Conservation (phyloP, 768 basidiomycete genomes). For the Amanita jacksonii region DNA sequence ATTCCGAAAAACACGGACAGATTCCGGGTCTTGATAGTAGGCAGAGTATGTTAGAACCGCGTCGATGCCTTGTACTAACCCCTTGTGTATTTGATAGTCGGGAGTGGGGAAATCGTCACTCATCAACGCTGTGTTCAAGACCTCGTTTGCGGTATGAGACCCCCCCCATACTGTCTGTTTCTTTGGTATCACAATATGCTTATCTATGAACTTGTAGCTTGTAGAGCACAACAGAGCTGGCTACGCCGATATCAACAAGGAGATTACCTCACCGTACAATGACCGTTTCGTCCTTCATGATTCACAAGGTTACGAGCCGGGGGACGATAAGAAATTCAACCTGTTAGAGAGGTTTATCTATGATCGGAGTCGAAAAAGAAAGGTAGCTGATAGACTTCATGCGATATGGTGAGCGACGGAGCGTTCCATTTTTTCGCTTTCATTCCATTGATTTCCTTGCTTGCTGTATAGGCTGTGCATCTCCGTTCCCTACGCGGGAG, state of each 20-base stretch:
- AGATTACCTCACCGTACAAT: slow-evolving; percentile 15
- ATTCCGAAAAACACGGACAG: slow-evolving; percentile 10
- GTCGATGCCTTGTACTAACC: not conserved
- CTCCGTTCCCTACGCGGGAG: slow-evolving; percentile 13
- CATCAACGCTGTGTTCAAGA: slow-evolving; percentile 18
- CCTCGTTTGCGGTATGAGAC: slow-evolving; percentile 9
- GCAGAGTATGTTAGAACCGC: slow-evolving; percentile 13
- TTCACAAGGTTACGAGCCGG: slow-evolving; percentile 21
- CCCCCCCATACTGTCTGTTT: not conserved
- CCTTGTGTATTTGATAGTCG: slow-evolving; percentile 11
- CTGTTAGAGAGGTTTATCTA: slow-evolving; percentile 17
- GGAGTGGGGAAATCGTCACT: slow-evolving; percentile 25
- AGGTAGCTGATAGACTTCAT: slow-evolving; percentile 14
- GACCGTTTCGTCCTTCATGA: slow-evolving; percentile 22
- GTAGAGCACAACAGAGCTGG: slow-evolving; percentile 16
- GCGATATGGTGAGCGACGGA: slow-evolving; percentile 18
- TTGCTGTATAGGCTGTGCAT: slow-evolving; percentile 17
- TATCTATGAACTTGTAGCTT: slow-evolving; percentile 9
- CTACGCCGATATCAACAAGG: slow-evolving; percentile 16
- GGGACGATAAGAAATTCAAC: slow-evolving; percentile 16
- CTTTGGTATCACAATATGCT: not conserved
- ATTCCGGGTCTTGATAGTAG: slow-evolving; percentile 14
- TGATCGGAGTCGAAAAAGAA: slow-evolving; percentile 2
- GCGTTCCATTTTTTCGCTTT: not conserved
- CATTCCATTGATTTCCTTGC: not conserved